These are phyloP conservation scores for Pseudopyricularia cyperi DNA, from an alignment of 2,329 filamentous ascomycete species.

Conservation along the genomic window DNA sequence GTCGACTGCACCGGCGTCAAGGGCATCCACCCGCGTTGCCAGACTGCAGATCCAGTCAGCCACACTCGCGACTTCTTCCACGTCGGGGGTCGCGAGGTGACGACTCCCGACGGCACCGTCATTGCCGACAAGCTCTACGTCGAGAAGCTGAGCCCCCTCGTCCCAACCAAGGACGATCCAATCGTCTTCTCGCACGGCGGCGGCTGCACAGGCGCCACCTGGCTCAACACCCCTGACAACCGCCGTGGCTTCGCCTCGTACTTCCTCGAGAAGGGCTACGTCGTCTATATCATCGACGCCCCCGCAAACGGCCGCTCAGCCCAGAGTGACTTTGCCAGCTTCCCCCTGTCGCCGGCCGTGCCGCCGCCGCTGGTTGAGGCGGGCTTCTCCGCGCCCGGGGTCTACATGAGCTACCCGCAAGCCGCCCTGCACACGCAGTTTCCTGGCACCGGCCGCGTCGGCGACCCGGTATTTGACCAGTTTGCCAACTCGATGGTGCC, in stretches of 20 bases:
- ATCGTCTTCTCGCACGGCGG: no score
- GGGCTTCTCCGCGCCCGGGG: constrained; percentile 21
- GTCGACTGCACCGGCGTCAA: no score
- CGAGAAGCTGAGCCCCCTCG: no score
- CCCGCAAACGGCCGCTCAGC: constrained; percentile 30
- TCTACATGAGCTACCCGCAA: constrained; percentile 23
- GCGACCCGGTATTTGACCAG: constrained; percentile 25
- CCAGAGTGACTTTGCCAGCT: constrained; percentile 12
- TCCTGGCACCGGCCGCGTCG: constrained; percentile 25
- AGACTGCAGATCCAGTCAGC: no score
- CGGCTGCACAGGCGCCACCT: constrained; percentile 7
- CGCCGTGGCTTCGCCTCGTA: constrained; percentile 32
- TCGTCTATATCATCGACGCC: constrained; percentile 33
- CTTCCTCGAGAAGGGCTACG: constrained; percentile 29
- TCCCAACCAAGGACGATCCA: no score
- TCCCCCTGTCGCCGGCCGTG: constrained; percentile 6
- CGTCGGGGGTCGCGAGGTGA: no score
- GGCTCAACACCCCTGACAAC: constrained; percentile 29
- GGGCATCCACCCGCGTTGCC: no score
- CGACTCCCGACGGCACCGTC: no score
- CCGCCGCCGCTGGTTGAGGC: constrained; percentile 20
- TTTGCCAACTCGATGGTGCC: constrained; percentile 25
- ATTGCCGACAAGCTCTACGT: no score
- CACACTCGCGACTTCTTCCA: no score
- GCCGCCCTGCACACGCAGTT: constrained; percentile 27